These are phyloP conservation scores for Caulochytrium protostelioides DNA, from an alignment of 371 early-diverging fungal genomes.

Conservation along the genomic window DNA sequence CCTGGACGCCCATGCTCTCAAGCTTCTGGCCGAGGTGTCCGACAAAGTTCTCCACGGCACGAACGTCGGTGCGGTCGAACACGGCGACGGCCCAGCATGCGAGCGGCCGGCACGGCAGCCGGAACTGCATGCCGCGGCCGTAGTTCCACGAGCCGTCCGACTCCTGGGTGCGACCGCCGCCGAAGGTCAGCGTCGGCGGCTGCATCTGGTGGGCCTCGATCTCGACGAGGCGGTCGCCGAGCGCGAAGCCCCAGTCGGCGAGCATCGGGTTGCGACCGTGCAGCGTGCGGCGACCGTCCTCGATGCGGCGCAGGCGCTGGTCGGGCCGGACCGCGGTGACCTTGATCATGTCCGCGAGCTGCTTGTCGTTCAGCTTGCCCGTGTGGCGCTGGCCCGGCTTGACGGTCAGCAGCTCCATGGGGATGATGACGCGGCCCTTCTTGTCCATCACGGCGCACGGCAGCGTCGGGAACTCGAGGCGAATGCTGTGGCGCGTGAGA, in stretches of 20 bases:
- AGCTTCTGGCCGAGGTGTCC: background rate
- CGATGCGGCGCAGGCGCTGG: background rate
- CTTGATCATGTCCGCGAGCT: slow-evolving; percentile 7
- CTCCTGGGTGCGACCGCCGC: background rate
- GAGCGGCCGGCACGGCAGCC: slow-evolving; percentile 1
- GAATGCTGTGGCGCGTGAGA: slow-evolving; percentile 2
- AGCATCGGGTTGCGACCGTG: slow-evolving; percentile 2
- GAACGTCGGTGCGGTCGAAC: slow-evolving; percentile 1
- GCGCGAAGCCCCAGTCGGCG: slow-evolving; percentile 6
- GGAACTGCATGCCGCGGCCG: slow-evolving; percentile 2
- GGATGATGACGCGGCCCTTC: slow-evolving; percentile 9
- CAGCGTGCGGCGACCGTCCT: slow-evolving; percentile 3
- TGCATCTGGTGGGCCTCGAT: slow-evolving; percentile 8
- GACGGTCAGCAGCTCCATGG: slow-evolving; percentile 15
- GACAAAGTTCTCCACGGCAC: slow-evolving; percentile 3
- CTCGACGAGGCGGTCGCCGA: slow-evolving; percentile 5
- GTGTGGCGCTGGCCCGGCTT: slow-evolving; percentile 7
- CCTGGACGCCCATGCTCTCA: background rate
- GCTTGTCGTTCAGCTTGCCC: slow-evolving; percentile 1
- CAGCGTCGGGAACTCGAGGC: slow-evolving; percentile 12
- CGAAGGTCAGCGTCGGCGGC: slow-evolving; percentile 8
- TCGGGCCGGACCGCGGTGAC: slow-evolving; percentile 3
- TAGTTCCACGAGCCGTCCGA: slow-evolving; percentile 9
- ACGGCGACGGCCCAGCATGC: slow-evolving; percentile 4
- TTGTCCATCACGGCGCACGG: slow-evolving; percentile 7